phyloP scores from a whole-genome alignment of 2,329 filamentous ascomycete genomes.

The Xylariomycetidae sp. region DNA sequence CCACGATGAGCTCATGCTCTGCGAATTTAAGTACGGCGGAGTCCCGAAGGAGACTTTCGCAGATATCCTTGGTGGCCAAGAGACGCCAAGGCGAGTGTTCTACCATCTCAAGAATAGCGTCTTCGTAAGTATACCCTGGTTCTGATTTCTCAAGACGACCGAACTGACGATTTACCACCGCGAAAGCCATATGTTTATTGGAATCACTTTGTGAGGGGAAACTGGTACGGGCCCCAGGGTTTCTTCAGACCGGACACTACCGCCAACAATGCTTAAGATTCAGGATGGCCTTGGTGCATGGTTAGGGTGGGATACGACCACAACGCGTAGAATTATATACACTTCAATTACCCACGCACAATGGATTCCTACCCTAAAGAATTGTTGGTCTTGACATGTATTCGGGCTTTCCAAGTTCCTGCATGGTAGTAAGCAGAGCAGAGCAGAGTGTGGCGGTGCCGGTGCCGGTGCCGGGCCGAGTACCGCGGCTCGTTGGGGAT shows the following conservation, averaged over 20 bases:
- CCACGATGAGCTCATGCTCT: slow-evolving; percentile 40
- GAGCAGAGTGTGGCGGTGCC: no score
- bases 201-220: slow-evolving; percentile 23
- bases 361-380: no score
- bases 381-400: no score
- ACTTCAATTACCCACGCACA: no score
- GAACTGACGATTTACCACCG: slow-evolving; percentile 2
- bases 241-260: slow-evolving; percentile 16
- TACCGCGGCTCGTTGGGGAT: no score
- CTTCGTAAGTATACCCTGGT: slow-evolving; percentile 25
- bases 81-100: slow-evolving; percentile 31
- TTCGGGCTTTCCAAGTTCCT: no score
- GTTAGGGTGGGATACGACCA: no score
- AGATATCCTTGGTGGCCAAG: slow-evolving; percentile 31
- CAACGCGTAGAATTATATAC: no score
- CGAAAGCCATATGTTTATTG: slow-evolving; percentile 27
- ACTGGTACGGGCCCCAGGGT: slow-evolving; percentile 18
- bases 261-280: slow-evolving; percentile 1
- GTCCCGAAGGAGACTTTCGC: slow-evolving; percentile 41
- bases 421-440: no score
- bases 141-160: not conserved
- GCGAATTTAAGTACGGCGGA: slow-evolving; percentile 44
- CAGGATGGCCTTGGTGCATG: no score
- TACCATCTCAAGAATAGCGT: slow-evolving; percentile 43
- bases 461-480: no score